phyloP scores from a whole-genome alignment of 2,329 filamentous ascomycete species.

The Sporothrix protearum region DNA sequence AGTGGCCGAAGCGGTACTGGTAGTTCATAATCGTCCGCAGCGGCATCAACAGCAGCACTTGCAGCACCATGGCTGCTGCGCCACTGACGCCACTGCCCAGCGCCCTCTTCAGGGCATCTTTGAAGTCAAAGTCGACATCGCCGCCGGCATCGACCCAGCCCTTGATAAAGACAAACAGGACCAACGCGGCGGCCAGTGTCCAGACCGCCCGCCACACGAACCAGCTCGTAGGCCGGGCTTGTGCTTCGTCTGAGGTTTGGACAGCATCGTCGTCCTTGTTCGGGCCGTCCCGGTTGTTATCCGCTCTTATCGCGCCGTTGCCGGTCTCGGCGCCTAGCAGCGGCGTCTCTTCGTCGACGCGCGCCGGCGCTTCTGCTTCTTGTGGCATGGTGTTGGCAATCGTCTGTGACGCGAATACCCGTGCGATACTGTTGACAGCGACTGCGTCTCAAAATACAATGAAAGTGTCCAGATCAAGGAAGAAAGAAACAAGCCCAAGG shows the following conservation, averaged over 20 bases:
- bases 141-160: constrained; percentile 44
- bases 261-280: neutral
- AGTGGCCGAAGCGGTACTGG: constrained; percentile 46
- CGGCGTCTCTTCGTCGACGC: constrained; percentile 25
- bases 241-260: neutral
- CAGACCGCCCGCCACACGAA: constrained; percentile 39
- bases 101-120: constrained; percentile 43
- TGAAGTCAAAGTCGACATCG: constrained; percentile 46
- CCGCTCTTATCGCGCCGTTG: neutral
- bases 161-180: constrained; percentile 42
- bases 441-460: neutral
- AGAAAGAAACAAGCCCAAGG: no score
- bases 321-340: constrained; percentile 16
- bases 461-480: no score
- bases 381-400: constrained; percentile 13
- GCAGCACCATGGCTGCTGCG: constrained; percentile 48
- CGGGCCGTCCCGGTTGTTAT: neutral
- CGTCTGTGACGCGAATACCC: neutral
- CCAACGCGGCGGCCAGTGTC: constrained; percentile 34
- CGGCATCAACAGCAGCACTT: constrained; percentile 48
- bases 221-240: constrained; percentile 21
- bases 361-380: neutral
- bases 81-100: constrained; percentile 47
- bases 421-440: neutral
- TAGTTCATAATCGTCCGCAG: constrained; percentile 51